These are phyloP conservation scores for Phytophthora pseudosyringae DNA, from an alignment of 352 stramenopile species.

Conservation along the genomic window DNA sequence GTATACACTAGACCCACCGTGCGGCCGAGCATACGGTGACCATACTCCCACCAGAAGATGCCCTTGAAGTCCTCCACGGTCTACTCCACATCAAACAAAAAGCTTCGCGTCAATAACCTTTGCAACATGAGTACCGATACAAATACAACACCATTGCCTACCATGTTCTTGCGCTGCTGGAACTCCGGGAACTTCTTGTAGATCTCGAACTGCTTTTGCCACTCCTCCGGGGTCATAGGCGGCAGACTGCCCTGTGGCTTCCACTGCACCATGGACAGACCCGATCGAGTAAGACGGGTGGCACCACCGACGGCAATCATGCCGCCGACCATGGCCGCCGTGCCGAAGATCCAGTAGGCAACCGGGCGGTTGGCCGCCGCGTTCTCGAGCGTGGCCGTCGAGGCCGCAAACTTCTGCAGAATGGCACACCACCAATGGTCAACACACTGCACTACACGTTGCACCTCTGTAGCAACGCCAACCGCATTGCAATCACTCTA, in stretches of 20 bases:
- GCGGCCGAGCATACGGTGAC: conserved; percentile 98
- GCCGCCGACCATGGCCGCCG: conserved; percentile 93
- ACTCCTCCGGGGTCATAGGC: conserved; percentile 93
- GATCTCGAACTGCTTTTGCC: conserved; percentile 96
- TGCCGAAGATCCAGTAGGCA: conserved; percentile 96
- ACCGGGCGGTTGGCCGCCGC: conserved; percentile 85
- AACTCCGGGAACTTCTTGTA: conserved; percentile 99
- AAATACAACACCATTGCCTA: conserved; percentile 29
- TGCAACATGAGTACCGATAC: not conserved
- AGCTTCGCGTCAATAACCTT: conserved; percentile 4
- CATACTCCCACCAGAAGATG: conserved; percentile 97
- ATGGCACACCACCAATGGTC: conserved; percentile 18
- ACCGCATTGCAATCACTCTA: conserved; percentile 13
- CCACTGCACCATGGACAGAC: conserved; percentile 98
- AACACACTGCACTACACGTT: conserved; percentile 2
- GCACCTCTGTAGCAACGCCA: conserved; percentile 1
- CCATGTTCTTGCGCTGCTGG: conserved; percentile 94
- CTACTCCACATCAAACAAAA: conserved; percentile 40
- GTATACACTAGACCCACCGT: conserved; percentile 95
- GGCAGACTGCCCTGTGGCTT: conserved; percentile 94
- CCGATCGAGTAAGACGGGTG: conserved; percentile 97
- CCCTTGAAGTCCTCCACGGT: conserved; percentile 98
- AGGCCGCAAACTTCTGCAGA: conserved; percentile 54
- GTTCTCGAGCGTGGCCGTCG: conserved; percentile 79
- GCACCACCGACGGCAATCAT: conserved; percentile 98